A percentile compares a stretch with the other conserved stretches of the same genome.
Conservation (phyloP, 2,329 filamentous ascomycete species). For the Aureobasidium melanogenum region DNA sequence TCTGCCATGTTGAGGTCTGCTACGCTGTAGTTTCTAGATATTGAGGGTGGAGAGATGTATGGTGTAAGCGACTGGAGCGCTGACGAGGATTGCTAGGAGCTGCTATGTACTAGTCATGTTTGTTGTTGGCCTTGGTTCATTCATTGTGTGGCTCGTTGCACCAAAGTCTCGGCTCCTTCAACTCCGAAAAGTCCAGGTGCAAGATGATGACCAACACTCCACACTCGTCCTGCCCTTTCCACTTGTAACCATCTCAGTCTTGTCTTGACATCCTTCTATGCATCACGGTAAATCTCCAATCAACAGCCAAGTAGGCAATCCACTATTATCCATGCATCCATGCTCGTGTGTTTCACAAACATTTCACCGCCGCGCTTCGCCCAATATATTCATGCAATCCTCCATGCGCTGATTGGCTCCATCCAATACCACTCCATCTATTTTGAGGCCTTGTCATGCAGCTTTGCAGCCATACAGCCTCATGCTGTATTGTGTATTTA, state of each 20-base stretch:
- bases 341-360: slow-evolving; percentile 1
- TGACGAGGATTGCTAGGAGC: background rate
- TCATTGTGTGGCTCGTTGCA: no score
- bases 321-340: background rate
- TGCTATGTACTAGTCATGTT: background rate
- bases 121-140: background rate
- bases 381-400: slow-evolving; percentile 4
- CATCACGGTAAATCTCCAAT: background rate
- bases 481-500: background rate
- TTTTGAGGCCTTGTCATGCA: background rate
- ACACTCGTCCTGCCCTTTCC: background rate
- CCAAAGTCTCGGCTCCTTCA: background rate
- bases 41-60: background rate
- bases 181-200: no score
- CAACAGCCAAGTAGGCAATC: background rate
- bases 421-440: background rate
- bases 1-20: background rate
- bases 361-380: background rate
- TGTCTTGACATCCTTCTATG: background rate
- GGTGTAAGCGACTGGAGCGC: background rate
- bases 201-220: background rate
- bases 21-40: background rate
- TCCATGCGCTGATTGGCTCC: slow-evolving; percentile 4
- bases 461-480: slow-evolving; percentile 1
- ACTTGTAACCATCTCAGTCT: background rate